phyloP scores from a whole-genome alignment of 2,329 filamentous ascomycete genomes.

The Lojkania enalia region DNA sequence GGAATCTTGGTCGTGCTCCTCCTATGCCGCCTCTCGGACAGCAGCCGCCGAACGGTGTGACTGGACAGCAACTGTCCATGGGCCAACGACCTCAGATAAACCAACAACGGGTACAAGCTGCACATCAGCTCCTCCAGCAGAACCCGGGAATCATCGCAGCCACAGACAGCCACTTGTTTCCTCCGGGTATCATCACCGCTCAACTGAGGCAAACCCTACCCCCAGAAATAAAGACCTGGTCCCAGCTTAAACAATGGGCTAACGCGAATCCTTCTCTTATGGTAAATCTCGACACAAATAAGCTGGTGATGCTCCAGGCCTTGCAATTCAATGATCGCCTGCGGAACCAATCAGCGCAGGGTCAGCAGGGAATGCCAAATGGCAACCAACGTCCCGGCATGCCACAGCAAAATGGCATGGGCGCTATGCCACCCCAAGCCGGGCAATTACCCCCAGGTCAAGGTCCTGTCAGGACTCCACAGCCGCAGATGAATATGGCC shows the following conservation, averaged over 20 bases:
- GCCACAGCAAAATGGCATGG: constrained; percentile 21
- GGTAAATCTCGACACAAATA: constrained; percentile 30
- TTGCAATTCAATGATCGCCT: constrained; percentile 50
- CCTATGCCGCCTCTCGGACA: constrained; percentile 35
- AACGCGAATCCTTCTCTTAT: constrained; percentile 46
- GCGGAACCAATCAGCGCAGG: constrained; percentile 23
- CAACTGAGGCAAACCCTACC: constrained; percentile 45
- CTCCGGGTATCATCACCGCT: constrained; percentile 31
- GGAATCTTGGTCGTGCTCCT: constrained; percentile 22
- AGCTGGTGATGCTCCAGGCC: constrained; percentile 42
- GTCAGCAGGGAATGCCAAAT: constrained; percentile 26
- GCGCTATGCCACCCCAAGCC: constrained; percentile 41
- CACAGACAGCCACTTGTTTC: constrained; percentile 38
- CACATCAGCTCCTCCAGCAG: constrained; percentile 31
- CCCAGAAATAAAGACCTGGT: constrained; percentile 58
- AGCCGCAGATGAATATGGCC: constrained; percentile 32
- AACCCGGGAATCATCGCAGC: constrained; percentile 40
- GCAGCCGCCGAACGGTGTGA: constrained; percentile 26
- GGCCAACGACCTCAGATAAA: constrained; percentile 17
- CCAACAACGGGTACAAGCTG: constrained; percentile 31
- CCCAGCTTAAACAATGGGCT: constrained; percentile 59
- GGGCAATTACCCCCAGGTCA: constrained; percentile 45
- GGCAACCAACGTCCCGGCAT: not conserved
- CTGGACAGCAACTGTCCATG: constrained; percentile 29
- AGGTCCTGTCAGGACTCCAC: constrained; percentile 29